Evolutionary conservation across 2,329 filamentous ascomycete genomes (phyloP).

Genomic region (Clathrospora elynae): DNA sequence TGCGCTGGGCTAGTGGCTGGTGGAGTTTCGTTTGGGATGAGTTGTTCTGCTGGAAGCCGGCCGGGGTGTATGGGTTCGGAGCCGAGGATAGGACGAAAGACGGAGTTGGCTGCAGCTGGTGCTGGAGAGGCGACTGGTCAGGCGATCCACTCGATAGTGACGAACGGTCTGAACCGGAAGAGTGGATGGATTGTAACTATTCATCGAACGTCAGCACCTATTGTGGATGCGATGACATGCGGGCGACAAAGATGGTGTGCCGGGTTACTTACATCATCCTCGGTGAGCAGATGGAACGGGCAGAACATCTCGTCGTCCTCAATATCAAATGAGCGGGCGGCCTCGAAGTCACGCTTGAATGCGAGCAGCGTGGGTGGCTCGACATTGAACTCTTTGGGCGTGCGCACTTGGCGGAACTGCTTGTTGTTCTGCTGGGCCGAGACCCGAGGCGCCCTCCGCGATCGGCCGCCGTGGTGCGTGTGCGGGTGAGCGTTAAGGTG

Average conservation of each 20-base stretch:
- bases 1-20: slow-evolving; percentile 85
- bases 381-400: slow-evolving; percentile 78
- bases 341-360: slow-evolving; percentile 88
- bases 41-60: slow-evolving; percentile 62
- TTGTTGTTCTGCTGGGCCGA: slow-evolving; percentile 84
- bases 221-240: slow-evolving; percentile 28
- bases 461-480: slow-evolving; percentile 82
- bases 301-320: slow-evolving; percentile 97
- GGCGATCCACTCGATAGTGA: slow-evolving; percentile 95
- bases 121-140: slow-evolving; percentile 86
- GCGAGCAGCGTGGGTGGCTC: slow-evolving; percentile 76
- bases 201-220: slow-evolving; percentile 43
- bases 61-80: slow-evolving; percentile 61
- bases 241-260: slow-evolving; percentile 31
- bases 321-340: slow-evolving; percentile 89
- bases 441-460: slow-evolving; percentile 80
- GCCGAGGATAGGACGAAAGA: slow-evolving; percentile 72
- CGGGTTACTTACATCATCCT: slow-evolving; percentile 75
- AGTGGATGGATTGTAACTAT: slow-evolving; percentile 89
- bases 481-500: slow-evolving; percentile 65
- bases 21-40: slow-evolving; percentile 77
- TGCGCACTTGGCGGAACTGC: slow-evolving; percentile 82
- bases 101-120: slow-evolving; percentile 73
- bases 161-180: slow-evolving; percentile 86
- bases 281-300: slow-evolving; percentile 81